These are phyloP conservation scores for Poa annua DNA, from an alignment of 176 grass and related monocot genomes.

Conservation along the genomic window DNA sequence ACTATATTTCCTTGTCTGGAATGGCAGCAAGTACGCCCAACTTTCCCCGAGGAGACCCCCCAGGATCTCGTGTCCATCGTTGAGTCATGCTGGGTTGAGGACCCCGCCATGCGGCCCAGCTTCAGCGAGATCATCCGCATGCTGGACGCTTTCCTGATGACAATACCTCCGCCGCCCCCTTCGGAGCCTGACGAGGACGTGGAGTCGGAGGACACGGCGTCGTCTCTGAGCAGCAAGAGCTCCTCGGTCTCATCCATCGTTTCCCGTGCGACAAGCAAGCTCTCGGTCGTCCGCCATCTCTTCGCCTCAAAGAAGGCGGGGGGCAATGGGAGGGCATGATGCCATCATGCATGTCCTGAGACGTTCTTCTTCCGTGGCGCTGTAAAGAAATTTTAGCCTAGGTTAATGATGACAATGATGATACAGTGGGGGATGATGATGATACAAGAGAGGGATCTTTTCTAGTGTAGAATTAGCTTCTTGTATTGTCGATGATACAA, in stretches of 20 bases:
- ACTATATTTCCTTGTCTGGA: slow-evolving; percentile 8
- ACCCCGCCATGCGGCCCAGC: slow-evolving; percentile 78
- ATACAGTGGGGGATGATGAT: slow-evolving; percentile 31
- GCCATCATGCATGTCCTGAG: slow-evolving; percentile 35
- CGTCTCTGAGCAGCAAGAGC: slow-evolving; percentile 57
- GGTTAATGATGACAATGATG: slow-evolving; percentile 34
- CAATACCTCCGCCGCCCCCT: slow-evolving; percentile 49
- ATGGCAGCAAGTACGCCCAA: slow-evolving; percentile 87
- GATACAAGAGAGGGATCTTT: slow-evolving; percentile 52
- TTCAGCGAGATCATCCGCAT: slow-evolving; percentile 96
- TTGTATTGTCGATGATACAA: slow-evolving; percentile 55
- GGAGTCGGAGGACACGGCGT: slow-evolving; percentile 41
- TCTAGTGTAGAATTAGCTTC: slow-evolving; percentile 52
- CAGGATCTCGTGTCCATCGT: slow-evolving; percentile 84
- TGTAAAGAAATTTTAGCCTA: slow-evolving; percentile 66
- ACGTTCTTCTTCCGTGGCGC: slow-evolving; percentile 41
- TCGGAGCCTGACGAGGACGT: slow-evolving; percentile 35
- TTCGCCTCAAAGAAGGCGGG: slow-evolving; percentile 82
- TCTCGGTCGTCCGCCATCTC: slow-evolving; percentile 92
- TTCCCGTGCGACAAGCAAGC: slow-evolving; percentile 76
- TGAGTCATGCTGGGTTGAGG: slow-evolving; percentile 95
- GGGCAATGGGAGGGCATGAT: slow-evolving; percentile 70
- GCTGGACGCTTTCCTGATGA: slow-evolving; percentile 82
- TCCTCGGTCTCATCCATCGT: slow-evolving; percentile 68
- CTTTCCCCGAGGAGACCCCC: slow-evolving; percentile 69